These are phyloP conservation scores for Paecilomyces sp. DNA, from an alignment of 2,329 filamentous ascomycete genomes.

Conservation along the genomic window DNA sequence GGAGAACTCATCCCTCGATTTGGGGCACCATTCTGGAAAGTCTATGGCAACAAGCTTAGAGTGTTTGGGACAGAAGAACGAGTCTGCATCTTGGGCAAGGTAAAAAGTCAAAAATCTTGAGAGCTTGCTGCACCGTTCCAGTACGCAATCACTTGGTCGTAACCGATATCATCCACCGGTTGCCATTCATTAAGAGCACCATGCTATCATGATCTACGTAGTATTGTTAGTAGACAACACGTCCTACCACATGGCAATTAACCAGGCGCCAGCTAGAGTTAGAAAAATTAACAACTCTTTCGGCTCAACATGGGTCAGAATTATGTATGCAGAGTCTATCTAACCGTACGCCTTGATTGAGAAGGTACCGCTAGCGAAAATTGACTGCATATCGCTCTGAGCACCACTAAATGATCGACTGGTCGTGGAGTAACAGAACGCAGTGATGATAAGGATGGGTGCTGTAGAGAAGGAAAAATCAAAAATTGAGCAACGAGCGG, in stretches of 20 bases:
- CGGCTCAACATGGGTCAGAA: neutral
- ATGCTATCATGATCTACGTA: neutral
- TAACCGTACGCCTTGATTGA: conserved; percentile 79
- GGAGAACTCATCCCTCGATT: conserved; percentile 47
- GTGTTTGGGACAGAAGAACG: conserved; percentile 55
- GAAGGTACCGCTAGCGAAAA: conserved; percentile 99
- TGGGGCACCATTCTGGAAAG: conserved; percentile 47
- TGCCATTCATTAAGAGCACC: no score
- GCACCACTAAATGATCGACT: conserved; percentile 90
- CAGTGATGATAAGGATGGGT: conserved; percentile 93
- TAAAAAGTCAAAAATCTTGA: neutral
- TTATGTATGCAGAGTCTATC: conserved; percentile 88
- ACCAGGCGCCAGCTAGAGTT: neutral
- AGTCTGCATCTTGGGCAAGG: conserved; percentile 25
- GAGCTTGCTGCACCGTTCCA: neutral
- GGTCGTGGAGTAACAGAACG: conserved; percentile 60
- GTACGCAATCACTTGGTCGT: neutral
- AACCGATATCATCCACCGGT: neutral
- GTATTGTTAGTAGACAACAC: neutral
- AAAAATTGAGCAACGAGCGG: conserved; percentile 12
- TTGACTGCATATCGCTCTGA: conserved; percentile 79
- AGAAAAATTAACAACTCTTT: neutral
- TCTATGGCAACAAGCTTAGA: conserved; percentile 53
- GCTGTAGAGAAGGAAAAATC: conserved; percentile 50
- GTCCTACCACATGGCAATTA: neutral